These are phyloP conservation scores for Nidularia pulvinata DNA, from an alignment of 768 basidiomycete species.

Conservation along the genomic window DNA sequence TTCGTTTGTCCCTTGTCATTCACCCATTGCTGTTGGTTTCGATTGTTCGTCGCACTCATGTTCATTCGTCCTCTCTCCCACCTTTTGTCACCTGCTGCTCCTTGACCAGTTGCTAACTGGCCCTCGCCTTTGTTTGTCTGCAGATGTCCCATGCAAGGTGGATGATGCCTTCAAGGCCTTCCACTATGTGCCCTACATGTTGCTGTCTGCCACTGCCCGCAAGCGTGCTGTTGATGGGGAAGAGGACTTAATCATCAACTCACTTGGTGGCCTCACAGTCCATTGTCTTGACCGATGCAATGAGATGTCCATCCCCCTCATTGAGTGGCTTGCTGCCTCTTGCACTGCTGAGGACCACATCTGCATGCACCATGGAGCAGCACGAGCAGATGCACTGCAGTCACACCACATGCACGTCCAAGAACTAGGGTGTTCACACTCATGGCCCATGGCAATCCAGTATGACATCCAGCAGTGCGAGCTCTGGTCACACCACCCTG, in stretches of 20 bases:
- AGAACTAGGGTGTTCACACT: not conserved
- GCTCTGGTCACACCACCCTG: not conserved
- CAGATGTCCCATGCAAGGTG: not conserved
- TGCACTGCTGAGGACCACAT: not conserved
- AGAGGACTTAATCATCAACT: not conserved
- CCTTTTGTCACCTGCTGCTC: not conserved
- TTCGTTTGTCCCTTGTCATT: no score
- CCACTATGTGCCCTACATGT: not conserved
- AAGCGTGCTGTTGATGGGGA: not conserved
- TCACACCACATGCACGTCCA: not conserved
- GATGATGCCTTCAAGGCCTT: not conserved
- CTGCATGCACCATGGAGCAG: not conserved
- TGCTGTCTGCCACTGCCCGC: not conserved
- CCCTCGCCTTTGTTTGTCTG: not conserved
- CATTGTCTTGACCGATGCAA: not conserved
- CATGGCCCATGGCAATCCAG: not conserved
- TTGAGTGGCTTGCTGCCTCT: not conserved
- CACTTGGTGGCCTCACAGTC: not conserved
- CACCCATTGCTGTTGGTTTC: no score
- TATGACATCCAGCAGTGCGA: not conserved
- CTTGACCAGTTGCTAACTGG: not conserved
- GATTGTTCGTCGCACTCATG: not conserved
- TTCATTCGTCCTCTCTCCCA: not conserved
- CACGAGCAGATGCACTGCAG: not conserved
- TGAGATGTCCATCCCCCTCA: not conserved